Evolutionary conservation across 2,329 filamentous ascomycete genomes (phyloP), one percentile per base, ranked within the genome.

Genomic region (Phoma sp.): DNA sequence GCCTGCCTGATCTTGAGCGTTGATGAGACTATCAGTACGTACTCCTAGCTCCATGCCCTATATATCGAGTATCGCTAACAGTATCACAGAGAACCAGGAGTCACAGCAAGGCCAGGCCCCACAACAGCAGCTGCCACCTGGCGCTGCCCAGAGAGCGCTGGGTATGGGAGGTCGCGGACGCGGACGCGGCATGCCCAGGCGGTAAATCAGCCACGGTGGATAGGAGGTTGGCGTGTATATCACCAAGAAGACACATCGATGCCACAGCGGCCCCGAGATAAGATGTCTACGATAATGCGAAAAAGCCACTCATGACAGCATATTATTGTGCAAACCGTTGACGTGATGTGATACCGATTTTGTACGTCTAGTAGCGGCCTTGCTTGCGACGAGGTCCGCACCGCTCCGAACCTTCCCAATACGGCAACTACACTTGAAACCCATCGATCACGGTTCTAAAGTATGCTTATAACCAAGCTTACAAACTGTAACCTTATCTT

Each of bases 1-100:
- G 90, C 90, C 66, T 99, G 95, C 80, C 80, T 99, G 80, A 98
- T 99, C 65, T 80, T 99, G 70, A 90, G 92, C 68, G 95, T 99
- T 52, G 95, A 99, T 74, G 95, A 99, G 86, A 99, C 95, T 31
- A 98, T 99, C 79, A 92, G 88, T 85, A 80, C 68, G 81, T 73
- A 48, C 47, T 24, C 22, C n/a, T 38, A 21, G 31, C 12, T 6
- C 25, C 31, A 46, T 22, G 49, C 13, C 10, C 10, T 15, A 9
- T 25, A 19, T 33, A 39, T 13, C 15, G 32, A 35, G 29, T 7
- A 65, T 29, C 19, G 48, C 68, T 74, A 67, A 70, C 58, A 29
- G 35, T 8, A 13, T 10, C 10, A 70, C 75, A 85, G 82, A 85
- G 79, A 99, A 99, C 78, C 92, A 99, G 81, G 93, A 98, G 81